These are phyloP conservation scores for Termitomyces sp. DNA, from an alignment of 1,284 basidiomycete genomes.

Conservation along the genomic window DNA sequence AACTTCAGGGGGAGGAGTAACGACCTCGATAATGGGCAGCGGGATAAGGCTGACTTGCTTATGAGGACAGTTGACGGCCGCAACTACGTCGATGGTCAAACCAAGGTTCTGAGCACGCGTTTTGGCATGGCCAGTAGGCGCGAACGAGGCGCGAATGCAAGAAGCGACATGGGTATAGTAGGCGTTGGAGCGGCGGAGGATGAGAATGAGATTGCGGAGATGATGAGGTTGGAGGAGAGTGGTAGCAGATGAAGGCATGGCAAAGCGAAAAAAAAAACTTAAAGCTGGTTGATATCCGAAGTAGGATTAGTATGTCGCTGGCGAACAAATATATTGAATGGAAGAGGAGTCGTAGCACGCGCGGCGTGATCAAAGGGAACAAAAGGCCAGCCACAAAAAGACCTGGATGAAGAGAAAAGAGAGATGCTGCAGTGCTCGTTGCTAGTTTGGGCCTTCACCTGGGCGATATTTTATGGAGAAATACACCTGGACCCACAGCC, in stretches of 20 bases:
- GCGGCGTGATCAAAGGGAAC: slow-evolving; percentile 14
- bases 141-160: slow-evolving; percentile 27
- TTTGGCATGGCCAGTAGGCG: slow-evolving; percentile 38
- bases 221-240: slow-evolving; percentile 17
- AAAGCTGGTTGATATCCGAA: background rate
- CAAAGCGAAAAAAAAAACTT: background rate
- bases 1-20: slow-evolving; percentile 3
- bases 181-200: slow-evolving; percentile 37
- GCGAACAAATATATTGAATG: slow-evolving; percentile 6
- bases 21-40: slow-evolving; percentile 38
- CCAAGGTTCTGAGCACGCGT: slow-evolving; percentile 35
- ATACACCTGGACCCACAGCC: slow-evolving; percentile 17
- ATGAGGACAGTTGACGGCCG: slow-evolving; percentile 35
- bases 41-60: slow-evolving; percentile 33
- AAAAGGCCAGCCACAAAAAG: slow-evolving; percentile 12
- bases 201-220: slow-evolving; percentile 31
- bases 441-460: slow-evolving; percentile 6
- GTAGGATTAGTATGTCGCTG: slow-evolving; percentile 7
- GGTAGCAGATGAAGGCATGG: slow-evolving; percentile 17
- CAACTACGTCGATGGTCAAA: slow-evolving; percentile 36
- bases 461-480: slow-evolving; percentile 13
- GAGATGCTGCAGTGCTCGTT: background rate
- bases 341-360: slow-evolving; percentile 20
- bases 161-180: slow-evolving; percentile 33
- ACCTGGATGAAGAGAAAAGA: slow-evolving; percentile 11